Base-by-base conservation (phyloP, 2,329 filamentous ascomycete genomes). In the Elsinoe fawcettii region DNA sequence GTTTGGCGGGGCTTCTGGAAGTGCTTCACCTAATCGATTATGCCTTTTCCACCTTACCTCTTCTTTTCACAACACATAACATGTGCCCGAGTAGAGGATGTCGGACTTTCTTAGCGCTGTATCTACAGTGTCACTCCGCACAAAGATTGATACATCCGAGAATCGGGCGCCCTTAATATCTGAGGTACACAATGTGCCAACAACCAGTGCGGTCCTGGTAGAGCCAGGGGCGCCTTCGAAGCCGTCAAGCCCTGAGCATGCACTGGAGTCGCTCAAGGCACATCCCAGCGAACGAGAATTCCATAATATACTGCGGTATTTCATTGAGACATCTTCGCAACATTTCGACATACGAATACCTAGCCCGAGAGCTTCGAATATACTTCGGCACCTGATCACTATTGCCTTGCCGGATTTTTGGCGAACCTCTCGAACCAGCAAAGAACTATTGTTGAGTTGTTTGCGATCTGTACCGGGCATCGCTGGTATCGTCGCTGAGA, bases 351-450 rank as follows among this genome's bases (percentile, higher is more conserved):
- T 92, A 51, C 75, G 77, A 44, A 70, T 75, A 2, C 85, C 89
- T 2, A 80, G 80, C 30, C 84, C 91, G 1, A 74, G 82, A 60
- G 81, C 84, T 58, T 84, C 89, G 18, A 87, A 90, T 64, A 81
- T 96, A 30, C 76, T 92, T 55, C 85, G 90, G 66, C 74, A 82
- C 2, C 73, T 99, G 34, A 83, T 95, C 59, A 84, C 80, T 14
- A 81, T 84, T 30, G 90, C 87, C 23, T 75, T 90, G 6, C 87
- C 88, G 1, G 88, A 91, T 66, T 95, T 92, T 71, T 97, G 93
- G 92, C 67, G 76, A 2, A 65, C 82, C 7, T 66, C 92, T n/a
- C 60, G 66, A 16, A 39, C 57, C 22, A 58, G 79, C 37, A 63
- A 76, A 1, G 69, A 72, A 39, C 69, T 80, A 1, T 72, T 97